Evolutionary conservation across 169 alveolate species (phyloP).

Genomic region (Plasmodium coatneyi): DNA sequence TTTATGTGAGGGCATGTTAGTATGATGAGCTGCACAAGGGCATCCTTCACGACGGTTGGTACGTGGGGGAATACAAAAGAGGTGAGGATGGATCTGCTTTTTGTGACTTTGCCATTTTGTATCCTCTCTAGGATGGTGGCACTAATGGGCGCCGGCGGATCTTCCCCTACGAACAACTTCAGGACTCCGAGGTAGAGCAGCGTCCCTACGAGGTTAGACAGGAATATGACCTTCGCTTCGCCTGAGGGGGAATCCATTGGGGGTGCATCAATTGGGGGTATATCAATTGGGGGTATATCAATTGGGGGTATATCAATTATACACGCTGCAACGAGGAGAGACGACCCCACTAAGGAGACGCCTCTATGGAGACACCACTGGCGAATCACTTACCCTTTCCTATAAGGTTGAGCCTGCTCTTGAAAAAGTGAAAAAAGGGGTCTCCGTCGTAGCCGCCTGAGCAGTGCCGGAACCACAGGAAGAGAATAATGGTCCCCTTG

Average conservation of each 20-base stretch:
- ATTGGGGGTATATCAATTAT: no score
- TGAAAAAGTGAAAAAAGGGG: constrained; percentile 47
- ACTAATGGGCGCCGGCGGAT: neutral
- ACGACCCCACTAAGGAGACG: neutral
- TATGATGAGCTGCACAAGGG: neutral
- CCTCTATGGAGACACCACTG: neutral
- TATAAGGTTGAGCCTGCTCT: neutral
- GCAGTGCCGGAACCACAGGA: constrained; percentile 11
- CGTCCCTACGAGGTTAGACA: constrained; percentile 11
- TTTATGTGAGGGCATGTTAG: constrained; percentile 2
- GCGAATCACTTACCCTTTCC: neutral
- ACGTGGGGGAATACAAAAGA: constrained; percentile 13
- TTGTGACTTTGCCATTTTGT: neutral
- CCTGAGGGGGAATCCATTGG: neutral
- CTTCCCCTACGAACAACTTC: neutral
- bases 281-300: neutral
- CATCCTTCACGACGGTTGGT: neutral
- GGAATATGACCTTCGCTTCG: neutral
- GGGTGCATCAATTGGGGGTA: no score
- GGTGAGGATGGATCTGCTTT: constrained; percentile 15
- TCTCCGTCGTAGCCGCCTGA: constrained; percentile 67
- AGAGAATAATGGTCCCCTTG: neutral
- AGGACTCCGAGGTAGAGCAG: neutral
- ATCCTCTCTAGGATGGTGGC: constrained; percentile 3
- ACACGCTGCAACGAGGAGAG: neutral